Evolutionary conservation across 441 rosid species (phyloP).

Genomic region (Gossypium lobatum): DNA sequence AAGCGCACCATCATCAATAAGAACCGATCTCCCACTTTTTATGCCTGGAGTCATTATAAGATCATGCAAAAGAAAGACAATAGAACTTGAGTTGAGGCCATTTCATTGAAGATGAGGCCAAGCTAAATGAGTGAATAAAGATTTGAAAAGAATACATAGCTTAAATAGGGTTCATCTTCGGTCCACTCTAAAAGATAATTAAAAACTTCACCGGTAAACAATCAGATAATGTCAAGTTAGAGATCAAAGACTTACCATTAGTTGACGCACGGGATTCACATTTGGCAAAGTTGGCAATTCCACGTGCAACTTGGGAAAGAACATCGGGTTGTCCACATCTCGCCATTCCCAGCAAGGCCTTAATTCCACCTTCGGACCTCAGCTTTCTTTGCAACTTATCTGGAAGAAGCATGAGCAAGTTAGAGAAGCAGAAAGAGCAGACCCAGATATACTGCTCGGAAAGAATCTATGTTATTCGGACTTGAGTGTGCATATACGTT

Average conservation of each 20-base stretch:
- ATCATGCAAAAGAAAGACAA: background rate
- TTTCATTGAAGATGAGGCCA: background rate
- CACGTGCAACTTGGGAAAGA: conserved; percentile 97
- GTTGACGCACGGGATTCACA: conserved; percentile 85
- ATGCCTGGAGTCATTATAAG: conserved; percentile 37
- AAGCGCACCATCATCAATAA: conserved; percentile 91
- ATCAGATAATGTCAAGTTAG: background rate
- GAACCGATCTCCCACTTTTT: conserved; percentile 74
- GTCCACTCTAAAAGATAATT: background rate
- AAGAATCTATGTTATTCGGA: background rate
- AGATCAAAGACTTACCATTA: conserved; percentile 46
- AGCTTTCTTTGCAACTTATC: conserved; percentile 81
- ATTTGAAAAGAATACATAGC: background rate
- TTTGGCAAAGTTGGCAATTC: conserved; percentile 95
- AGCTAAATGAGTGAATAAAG: background rate
- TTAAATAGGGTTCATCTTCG: background rate
- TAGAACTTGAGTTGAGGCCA: background rate
- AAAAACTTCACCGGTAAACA: background rate
- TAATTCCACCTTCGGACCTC: conserved; percentile 94
- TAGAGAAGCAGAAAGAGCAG: background rate
- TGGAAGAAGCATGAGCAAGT: conserved; percentile 16
- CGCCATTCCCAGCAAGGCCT: conserved; percentile 95
- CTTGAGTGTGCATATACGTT: background rate
- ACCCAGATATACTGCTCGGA: background rate
- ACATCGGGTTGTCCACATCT: conserved; percentile 96